phyloP scores from a whole-genome alignment of 1,139 yeast genomes.

The Taphrina deformans region DNA sequence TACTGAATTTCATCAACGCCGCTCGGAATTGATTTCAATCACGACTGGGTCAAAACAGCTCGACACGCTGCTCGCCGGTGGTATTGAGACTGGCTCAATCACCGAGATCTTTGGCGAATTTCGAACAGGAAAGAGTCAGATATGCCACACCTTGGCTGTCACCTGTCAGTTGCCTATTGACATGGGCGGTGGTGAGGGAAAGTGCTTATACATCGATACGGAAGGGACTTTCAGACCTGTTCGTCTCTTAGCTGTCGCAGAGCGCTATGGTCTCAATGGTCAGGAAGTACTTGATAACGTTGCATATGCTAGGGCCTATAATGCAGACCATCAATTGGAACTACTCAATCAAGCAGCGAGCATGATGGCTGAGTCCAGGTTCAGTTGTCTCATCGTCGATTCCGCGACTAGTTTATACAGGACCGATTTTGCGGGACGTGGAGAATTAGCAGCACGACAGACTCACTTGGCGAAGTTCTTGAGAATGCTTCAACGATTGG shows the following conservation, averaged over 20 bases:
- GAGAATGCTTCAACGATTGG: conserved; percentile 86
- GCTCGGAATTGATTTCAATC: conserved; percentile 85
- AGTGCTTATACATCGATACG: conserved; percentile 92
- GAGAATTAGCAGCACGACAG: conserved; percentile 93
- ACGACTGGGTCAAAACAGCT: conserved; percentile 95
- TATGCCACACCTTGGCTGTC: conserved; percentile 94
- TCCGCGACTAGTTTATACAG: conserved; percentile 95
- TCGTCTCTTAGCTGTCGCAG: conserved; percentile 83
- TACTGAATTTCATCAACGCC: conserved; percentile 84
- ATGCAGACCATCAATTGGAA: conserved; percentile 93
- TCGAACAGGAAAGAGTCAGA: conserved; percentile 95
- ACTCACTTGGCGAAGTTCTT: conserved; percentile 89
- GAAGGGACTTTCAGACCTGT: conserved; percentile 96
- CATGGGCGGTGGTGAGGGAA: conserved; percentile 99
- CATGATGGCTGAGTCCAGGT: conserved; percentile 92
- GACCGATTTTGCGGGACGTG: conserved; percentile 94
- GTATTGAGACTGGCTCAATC: conserved; percentile 94
- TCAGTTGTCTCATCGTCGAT: conserved; percentile 77
- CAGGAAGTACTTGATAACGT: conserved; percentile 93
- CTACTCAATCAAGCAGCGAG: conserved; percentile 86
- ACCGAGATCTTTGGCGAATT: conserved; percentile 97
- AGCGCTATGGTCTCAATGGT: conserved; percentile 89
- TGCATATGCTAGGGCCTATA: conserved; percentile 95
- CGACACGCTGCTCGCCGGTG: conserved; percentile 93
- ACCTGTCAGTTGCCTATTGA: conserved; percentile 93